A percentile compares a stretch with the other conserved stretches of the same genome.
phyloP scores from a whole-genome alignment of 768 basidiomycete species.

The Boletus bicolor region DNA sequence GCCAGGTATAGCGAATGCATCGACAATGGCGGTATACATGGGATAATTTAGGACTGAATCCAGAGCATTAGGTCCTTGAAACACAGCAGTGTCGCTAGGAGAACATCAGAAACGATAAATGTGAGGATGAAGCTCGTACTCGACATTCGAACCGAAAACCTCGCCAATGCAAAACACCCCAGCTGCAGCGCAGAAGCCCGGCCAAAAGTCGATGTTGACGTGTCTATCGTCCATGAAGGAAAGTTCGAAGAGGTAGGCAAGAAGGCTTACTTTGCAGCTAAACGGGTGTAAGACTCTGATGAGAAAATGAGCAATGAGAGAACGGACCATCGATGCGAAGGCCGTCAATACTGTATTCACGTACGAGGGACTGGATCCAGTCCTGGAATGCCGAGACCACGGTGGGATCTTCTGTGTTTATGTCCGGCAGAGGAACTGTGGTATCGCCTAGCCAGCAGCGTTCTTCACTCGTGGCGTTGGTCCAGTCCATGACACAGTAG shows the following conservation, averaged over 20 bases:
- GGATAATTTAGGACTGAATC: slow-evolving; percentile 75
- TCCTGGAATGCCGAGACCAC: slow-evolving; percentile 60
- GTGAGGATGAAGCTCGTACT: slow-evolving; percentile 33
- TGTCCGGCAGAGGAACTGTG: slow-evolving; percentile 69
- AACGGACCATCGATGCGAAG: slow-evolving; percentile 72
- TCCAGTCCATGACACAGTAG: slow-evolving; percentile 72
- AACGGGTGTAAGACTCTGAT: neutral
- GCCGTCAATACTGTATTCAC: slow-evolving; percentile 77
- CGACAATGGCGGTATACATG: slow-evolving; percentile 57
- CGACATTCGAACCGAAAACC: slow-evolving; percentile 54
- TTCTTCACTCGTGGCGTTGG: slow-evolving; percentile 67
- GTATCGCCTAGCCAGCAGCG: slow-evolving; percentile 82
- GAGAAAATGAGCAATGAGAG: neutral
- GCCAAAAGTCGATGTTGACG: slow-evolving; percentile 74
- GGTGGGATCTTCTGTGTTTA: slow-evolving; percentile 67
- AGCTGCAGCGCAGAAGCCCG: slow-evolving; percentile 65
- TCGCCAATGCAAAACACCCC: slow-evolving; percentile 88
- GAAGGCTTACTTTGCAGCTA: slow-evolving; percentile 34
- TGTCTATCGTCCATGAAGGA: slow-evolving; percentile 41
- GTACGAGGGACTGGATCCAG: slow-evolving; percentile 69
- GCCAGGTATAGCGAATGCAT: slow-evolving; percentile 73
- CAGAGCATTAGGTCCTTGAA: slow-evolving; percentile 58
- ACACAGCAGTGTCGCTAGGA: slow-evolving; percentile 51
- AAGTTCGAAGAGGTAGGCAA: neutral
- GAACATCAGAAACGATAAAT: slow-evolving; percentile 14